Evolutionary conservation across 2,329 filamentous ascomycete genomes (phyloP), one percentile per base, ranked within the genome.

Genomic region (Teratosphaeria destructans): DNA sequence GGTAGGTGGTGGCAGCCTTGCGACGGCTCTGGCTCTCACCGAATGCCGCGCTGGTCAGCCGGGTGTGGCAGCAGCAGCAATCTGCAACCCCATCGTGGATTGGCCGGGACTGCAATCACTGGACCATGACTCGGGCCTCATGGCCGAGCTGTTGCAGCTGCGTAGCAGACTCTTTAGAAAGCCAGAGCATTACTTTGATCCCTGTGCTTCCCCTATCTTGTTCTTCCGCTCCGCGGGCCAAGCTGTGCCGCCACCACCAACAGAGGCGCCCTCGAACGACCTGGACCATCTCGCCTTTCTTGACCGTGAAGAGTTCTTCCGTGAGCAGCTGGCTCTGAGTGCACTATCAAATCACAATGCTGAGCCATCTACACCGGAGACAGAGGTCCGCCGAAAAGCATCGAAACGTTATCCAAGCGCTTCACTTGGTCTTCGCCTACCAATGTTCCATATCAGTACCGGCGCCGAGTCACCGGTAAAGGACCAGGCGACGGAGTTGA

Each of bases 201-300:
- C 76, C 3, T 81, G 81, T 63, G 77, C 77, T 1, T 79, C 77
- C 5, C 78, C 79, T 3, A 70, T 77, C 3, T 73, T 79, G 52
- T 80, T 80, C 69, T 80, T 81, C 61, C 77, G 79, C 55, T 78
- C 78, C 1, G 71, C 78, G 5, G 70, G 68, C 11, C 26, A 19
- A 49, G 34, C 23, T 34, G 53, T 59, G 8, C 57, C 57, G 14
- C 32, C 29, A 16, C 16, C 53, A 12, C 14, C 52, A n/a, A 11
- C 52, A 12, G 53, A 53, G 5, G 57, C 27, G 19, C 57, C 57
- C 8, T n/a, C 32, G 16, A 53, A 55, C 32, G 57, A 59, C 19
- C 35, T 59, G 27, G 57, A 59, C 23, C 34, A 59, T 35, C 57
- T 59, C 10, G 52, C 57, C n/a, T 55, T 59, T 16, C 60, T 68